phyloP scores from a whole-genome alignment of 768 basidiomycete species.

The Suillus alpinus region DNA sequence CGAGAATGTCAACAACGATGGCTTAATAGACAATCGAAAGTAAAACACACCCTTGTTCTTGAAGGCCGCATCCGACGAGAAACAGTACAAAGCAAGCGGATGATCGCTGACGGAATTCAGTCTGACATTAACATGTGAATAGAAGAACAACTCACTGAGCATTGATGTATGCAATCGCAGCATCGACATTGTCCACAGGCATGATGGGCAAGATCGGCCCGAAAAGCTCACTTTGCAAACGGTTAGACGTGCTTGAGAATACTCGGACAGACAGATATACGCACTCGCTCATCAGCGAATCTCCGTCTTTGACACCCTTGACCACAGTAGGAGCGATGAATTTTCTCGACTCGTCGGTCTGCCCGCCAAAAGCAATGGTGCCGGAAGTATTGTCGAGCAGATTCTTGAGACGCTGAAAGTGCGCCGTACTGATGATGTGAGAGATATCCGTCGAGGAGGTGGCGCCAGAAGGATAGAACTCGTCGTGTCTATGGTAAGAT shows the following conservation, averaged over 20 bases:
- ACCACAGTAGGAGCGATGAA: constrained; percentile 77
- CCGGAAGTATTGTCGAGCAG: constrained; percentile 69
- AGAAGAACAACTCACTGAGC: constrained; percentile 31
- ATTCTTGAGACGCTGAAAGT: constrained; percentile 58
- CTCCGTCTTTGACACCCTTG: constrained; percentile 54
- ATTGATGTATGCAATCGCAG: constrained; percentile 69
- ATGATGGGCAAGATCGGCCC: constrained; percentile 80
- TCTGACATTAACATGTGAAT: background rate
- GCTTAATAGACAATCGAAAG: background rate
- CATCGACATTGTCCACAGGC: constrained; percentile 66
- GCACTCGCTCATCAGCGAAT: constrained; percentile 76
- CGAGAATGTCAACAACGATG: constrained; percentile 2
- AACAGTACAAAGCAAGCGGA: constrained; percentile 77
- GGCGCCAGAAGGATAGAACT: constrained; percentile 43
- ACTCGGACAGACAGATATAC: constrained; percentile 21
- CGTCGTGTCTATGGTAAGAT: constrained; percentile 16
- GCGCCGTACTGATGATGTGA: constrained; percentile 51
- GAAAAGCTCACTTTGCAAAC: constrained; percentile 65
- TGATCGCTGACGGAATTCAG: constrained; percentile 48
- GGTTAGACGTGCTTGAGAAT: background rate
- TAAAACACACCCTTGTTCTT: constrained; percentile 56
- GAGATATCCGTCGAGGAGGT: constrained; percentile 41
- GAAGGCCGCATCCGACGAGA: constrained; percentile 55
- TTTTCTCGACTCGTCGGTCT: constrained; percentile 50
- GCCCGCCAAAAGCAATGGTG: constrained; percentile 61